Evolutionary conservation across 108 stramenopile species (phyloP), one percentile per base, ranked within the genome.

Genomic region (Skeletonema potamos): DNA sequence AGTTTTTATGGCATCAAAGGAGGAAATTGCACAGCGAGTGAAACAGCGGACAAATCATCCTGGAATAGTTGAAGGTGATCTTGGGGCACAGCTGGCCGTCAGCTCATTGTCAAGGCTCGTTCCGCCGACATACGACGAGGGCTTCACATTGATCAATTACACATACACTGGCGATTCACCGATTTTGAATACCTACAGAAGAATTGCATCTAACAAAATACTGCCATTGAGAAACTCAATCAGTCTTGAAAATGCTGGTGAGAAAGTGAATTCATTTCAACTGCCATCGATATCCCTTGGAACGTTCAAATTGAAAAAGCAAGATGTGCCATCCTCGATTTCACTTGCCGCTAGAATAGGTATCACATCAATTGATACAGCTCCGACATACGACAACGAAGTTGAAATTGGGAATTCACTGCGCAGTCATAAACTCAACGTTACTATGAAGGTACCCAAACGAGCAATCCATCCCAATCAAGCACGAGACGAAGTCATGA

Each of bases 341-440:
- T 58, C 46, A 26, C 51, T 18, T 39, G 86, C 87, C 32, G 24
- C 82, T 11, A 9, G 62, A 26, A 1, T 66, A 18, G 91, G 91
- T 9, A 73, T 87, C 48, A 24, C 64, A 15, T 81, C 84, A 8
- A 43, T 92, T 26, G 93, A 94, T 74, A 94, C 93, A 32, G 93
- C 93, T 10, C 91, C 90, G 4, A 87, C 93, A 4, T 94, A 94
- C 79, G 84, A 88, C 0, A 92, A 94, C 58, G 88, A 91, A 72
- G 62, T 72, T 36, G 68, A 86, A 64, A 57, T 92, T n/a, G 90
- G 90, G 17, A 58, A 62, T 20, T 82, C 79, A 12, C 34, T 88
- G n/a, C 57, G 26, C 51, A 26, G 17, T 30, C 20, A 55, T 15
- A 28, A 56, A 44, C 58, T 75, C 13, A 76, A 57, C 24, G 58